These are phyloP conservation scores for Suillus fuscotomentosus DNA, from an alignment of 768 basidiomycete genomes.

Conservation along the genomic window DNA sequence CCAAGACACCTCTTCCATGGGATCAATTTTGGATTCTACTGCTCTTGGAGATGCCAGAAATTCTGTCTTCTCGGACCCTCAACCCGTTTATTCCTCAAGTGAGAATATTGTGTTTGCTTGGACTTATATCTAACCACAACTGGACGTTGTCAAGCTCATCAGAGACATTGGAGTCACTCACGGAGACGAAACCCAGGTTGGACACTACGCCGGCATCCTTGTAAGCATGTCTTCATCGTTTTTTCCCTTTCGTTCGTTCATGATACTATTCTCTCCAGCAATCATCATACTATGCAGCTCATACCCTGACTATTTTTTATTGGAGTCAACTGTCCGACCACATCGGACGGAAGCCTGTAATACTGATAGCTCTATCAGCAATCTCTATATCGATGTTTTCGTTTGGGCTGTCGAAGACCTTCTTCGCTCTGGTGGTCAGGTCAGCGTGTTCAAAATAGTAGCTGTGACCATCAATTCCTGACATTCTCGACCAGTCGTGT, in stretches of 20 bases:
- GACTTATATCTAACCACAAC: not conserved
- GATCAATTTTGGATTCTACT: constrained; percentile 66
- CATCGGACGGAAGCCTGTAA: constrained; percentile 46
- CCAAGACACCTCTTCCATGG: constrained; percentile 60
- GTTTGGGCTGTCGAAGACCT: constrained; percentile 48
- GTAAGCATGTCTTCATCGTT: constrained; percentile 26
- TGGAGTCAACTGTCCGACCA: constrained; percentile 51
- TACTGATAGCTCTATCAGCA: constrained; percentile 44
- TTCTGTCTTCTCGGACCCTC: constrained; percentile 69
- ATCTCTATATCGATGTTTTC: constrained; percentile 43
- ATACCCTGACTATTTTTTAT: constrained; percentile 44
- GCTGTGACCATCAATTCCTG: not conserved
- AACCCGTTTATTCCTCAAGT: constrained; percentile 70
- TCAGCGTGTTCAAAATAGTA: constrained; percentile 9
- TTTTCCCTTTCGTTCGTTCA: constrained; percentile 29
- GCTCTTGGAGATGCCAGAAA: constrained; percentile 71
- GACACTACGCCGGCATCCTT: constrained; percentile 48
- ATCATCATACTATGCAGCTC: constrained; percentile 47
- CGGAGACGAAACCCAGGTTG: constrained; percentile 44
- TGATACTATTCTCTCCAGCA: constrained; percentile 28
- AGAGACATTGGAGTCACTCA: constrained; percentile 35
- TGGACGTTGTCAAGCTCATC: constrained; percentile 16
- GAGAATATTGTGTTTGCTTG: constrained; percentile 10
- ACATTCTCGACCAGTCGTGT: constrained; percentile 31
- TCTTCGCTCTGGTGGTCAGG: constrained; percentile 8